phyloP scores from a whole-genome alignment of 371 early-diverging fungal species.

The Zychaea mexicana region DNA sequence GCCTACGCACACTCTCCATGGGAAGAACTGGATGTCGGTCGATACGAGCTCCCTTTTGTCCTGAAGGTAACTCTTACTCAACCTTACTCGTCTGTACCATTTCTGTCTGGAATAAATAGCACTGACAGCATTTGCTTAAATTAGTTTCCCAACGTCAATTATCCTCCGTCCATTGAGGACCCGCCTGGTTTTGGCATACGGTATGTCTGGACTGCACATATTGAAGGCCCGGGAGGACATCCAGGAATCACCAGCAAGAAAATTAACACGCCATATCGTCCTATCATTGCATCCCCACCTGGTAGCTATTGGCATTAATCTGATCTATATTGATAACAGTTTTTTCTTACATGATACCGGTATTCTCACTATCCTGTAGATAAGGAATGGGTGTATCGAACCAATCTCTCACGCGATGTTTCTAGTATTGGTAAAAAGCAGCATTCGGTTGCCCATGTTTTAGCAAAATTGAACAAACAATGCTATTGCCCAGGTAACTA shows the following conservation, averaged over 20 bases:
- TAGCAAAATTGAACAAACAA: slow-evolving; percentile 23
- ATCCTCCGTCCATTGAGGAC: slow-evolving; percentile 33
- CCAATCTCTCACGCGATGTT: slow-evolving; percentile 15
- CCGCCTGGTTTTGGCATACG: slow-evolving; percentile 32
- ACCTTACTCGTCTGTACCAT: background rate
- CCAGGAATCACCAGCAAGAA: slow-evolving; percentile 28
- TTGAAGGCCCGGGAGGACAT: slow-evolving; percentile 39
- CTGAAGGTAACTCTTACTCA: slow-evolving; percentile 37
- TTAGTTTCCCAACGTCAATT: slow-evolving; percentile 43
- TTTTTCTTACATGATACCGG: background rate
- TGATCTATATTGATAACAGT: background rate
- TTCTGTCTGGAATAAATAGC: background rate
- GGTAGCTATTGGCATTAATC: background rate
- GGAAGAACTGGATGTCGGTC: slow-evolving; percentile 33
- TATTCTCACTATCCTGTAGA: background rate
- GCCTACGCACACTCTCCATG: slow-evolving; percentile 7
- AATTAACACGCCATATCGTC: slow-evolving; percentile 21
- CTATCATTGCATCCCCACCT: slow-evolving; percentile 28
- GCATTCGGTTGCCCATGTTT: slow-evolving; percentile 21
- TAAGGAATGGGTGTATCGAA: slow-evolving; percentile 23
- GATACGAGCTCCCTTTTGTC: slow-evolving; percentile 42
- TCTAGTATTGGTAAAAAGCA: slow-evolving; percentile 17
- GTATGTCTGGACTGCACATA: slow-evolving; percentile 50
- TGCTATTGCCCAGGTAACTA: slow-evolving; percentile 30
- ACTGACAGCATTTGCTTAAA: too few relatives aligned